Percentiles rank a stretch among this genome's conserved stretches.
Conservation (phyloP, 148 eudicot species). For the Dysphania ambrosioides region DNA sequence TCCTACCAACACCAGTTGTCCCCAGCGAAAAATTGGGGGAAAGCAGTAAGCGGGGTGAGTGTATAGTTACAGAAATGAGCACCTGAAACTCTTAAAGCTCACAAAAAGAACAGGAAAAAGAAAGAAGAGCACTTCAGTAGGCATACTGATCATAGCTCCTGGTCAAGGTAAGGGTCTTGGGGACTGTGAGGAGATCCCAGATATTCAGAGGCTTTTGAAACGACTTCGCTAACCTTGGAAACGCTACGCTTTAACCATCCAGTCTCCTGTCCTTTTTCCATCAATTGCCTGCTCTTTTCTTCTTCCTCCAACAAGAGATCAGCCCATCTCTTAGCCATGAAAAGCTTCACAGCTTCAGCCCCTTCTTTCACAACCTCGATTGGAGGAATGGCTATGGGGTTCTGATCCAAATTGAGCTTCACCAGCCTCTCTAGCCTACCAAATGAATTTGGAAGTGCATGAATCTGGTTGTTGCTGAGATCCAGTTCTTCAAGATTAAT, state of each 20-base stretch:
- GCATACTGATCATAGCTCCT: conserved; percentile 47
- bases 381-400: conserved; percentile 76
- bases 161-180: conserved; percentile 56
- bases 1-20: not conserved
- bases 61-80: conserved; percentile 10
- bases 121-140: not conserved
- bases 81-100: not conserved
- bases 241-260: conserved; percentile 67
- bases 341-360: conserved; percentile 56
- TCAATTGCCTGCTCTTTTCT: conserved; percentile 41
- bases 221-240: conserved; percentile 51
- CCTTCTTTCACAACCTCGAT: conserved; percentile 61
- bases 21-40: not conserved
- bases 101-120: not conserved
- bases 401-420: conserved; percentile 75
- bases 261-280: conserved; percentile 38
- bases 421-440: conserved; percentile 61
- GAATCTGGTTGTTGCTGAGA: conserved; percentile 90
- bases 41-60: not conserved
- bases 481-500: conserved; percentile 72
- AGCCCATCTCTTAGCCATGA: conserved; percentile 67
- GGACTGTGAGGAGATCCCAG: conserved; percentile 41
- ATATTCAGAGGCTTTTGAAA: conserved; percentile 54
- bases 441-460: conserved; percentile 66
- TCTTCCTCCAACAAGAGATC: conserved; percentile 66